These are phyloP conservation scores for Candida stauntonica DNA, from an alignment of 805 yeast genomes.

Conservation along the genomic window DNA sequence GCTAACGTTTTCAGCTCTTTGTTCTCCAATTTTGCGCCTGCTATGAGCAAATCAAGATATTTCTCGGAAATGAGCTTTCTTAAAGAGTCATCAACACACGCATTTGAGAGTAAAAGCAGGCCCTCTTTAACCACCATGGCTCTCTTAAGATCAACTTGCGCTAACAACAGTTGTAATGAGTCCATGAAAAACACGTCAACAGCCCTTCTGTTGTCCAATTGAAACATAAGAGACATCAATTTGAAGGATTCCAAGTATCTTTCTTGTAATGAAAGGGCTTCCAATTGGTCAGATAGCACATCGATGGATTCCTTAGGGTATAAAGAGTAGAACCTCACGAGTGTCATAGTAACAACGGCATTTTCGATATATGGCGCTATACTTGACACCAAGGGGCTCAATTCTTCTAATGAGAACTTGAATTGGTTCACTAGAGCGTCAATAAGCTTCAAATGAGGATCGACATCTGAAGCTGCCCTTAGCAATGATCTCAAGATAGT, in stretches of 20 bases:
- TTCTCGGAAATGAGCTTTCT: slow-evolving; percentile 43
- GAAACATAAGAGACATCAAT: slow-evolving; percentile 16
- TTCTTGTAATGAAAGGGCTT: slow-evolving; percentile 21
- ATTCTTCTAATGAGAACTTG: slow-evolving; percentile 16
- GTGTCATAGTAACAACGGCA: slow-evolving; percentile 9
- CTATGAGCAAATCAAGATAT: slow-evolving; percentile 38
- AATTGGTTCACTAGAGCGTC: slow-evolving; percentile 27
- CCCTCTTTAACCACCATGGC: slow-evolving; percentile 24
- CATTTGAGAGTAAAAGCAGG: slow-evolving; percentile 36
- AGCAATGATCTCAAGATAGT: too few species aligned
- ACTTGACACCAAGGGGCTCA: slow-evolving; percentile 11
- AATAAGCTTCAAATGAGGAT: slow-evolving; percentile 17
- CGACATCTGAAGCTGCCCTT: background rate
- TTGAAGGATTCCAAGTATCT: slow-evolving; percentile 24
- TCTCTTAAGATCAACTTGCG: slow-evolving; percentile 8
- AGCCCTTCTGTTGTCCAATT: slow-evolving; percentile 10
- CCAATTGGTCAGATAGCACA: slow-evolving; percentile 19
- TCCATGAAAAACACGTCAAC: slow-evolving; percentile 24
- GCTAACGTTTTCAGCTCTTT: slow-evolving; percentile 32
- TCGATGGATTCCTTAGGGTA: slow-evolving; percentile 10
- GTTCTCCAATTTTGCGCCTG: slow-evolving; percentile 28
- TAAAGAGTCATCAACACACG: slow-evolving; percentile 48
- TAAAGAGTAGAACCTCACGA: slow-evolving; percentile 13
- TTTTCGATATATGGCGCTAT: slow-evolving; percentile 13
- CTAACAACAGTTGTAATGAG: slow-evolving; percentile 26